Percentiles rank a stretch among this genome's conserved stretches.
phyloP scores from a whole-genome alignment of 2,329 filamentous ascomycete species.

The Bertia moriformis region DNA sequence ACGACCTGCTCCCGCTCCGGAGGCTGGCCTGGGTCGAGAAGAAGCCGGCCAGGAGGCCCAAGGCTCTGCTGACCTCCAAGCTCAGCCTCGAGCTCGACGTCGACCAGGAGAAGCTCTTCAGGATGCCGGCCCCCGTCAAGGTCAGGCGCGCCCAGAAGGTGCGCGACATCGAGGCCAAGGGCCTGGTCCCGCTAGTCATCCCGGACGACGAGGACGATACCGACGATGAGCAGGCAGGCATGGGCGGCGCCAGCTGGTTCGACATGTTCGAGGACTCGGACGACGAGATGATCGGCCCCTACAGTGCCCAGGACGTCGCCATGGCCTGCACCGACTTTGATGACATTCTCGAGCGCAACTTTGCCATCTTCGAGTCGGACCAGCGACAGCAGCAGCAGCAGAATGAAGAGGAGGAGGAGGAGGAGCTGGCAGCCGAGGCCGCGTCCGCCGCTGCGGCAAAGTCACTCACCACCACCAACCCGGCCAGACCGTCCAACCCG shows the following conservation, averaged over 20 bases:
- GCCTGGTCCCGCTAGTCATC: slow-evolving; percentile 25
- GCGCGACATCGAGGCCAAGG: slow-evolving; percentile 31
- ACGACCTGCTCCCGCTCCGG: slow-evolving; percentile 69
- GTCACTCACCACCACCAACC: slow-evolving; percentile 6
- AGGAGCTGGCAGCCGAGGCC: slow-evolving; percentile 9
- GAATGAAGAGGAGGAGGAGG: slow-evolving; percentile 14
- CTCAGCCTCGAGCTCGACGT: slow-evolving; percentile 71
- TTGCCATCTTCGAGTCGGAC: no score
- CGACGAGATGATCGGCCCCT: slow-evolving; percentile 56
- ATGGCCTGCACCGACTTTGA: slow-evolving; percentile 82
- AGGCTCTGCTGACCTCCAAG: slow-evolving; percentile 73
- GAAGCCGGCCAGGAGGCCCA: slow-evolving; percentile 63
- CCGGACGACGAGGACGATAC: slow-evolving; percentile 21
- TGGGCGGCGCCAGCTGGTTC: no score
- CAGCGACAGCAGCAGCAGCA: slow-evolving; percentile 16
- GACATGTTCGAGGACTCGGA: slow-evolving; percentile 34
- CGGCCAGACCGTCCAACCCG: slow-evolving; percentile 9
- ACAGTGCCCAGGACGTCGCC: slow-evolving; percentile 67
- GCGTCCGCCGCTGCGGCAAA: slow-evolving; percentile 7
- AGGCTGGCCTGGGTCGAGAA: slow-evolving; percentile 67
- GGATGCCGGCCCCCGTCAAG: slow-evolving; percentile 48
- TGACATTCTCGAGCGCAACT: slow-evolving; percentile 36
- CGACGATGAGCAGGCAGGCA: no score
- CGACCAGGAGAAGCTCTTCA: slow-evolving; percentile 78
- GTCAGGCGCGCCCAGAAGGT: slow-evolving; percentile 38